A percentile compares a stretch with the other conserved stretches of the same genome.
Conservation (phyloP, 768 basidiomycete species). For the Cyclocybe cylindracea region DNA sequence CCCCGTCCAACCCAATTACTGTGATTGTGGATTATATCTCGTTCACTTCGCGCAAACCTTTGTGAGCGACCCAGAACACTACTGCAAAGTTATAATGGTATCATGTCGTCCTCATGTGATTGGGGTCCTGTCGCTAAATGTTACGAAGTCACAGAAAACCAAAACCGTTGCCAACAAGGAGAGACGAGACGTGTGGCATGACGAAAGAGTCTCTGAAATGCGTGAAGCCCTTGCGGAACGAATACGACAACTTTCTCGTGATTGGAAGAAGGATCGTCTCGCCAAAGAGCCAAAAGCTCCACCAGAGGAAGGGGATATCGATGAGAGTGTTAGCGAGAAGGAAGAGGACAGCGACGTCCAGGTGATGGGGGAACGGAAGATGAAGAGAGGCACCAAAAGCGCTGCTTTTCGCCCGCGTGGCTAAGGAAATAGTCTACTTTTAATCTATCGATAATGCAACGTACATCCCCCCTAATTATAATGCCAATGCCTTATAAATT, state of each 20-base stretch:
- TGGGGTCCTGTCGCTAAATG: not conserved
- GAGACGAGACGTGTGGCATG: constrained; percentile 54
- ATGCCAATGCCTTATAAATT: no score
- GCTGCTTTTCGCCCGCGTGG: not conserved
- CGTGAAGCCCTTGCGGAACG: constrained; percentile 45
- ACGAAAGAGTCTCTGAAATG: constrained; percentile 41
- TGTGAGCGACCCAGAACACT: constrained; percentile 58
- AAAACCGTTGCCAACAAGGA: constrained; percentile 34
- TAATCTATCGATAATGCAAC: not conserved
- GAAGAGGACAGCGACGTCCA: constrained; percentile 47
- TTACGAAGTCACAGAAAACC: constrained; percentile 21
- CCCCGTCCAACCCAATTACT: constrained; percentile 85
- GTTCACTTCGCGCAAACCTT: constrained; percentile 85
- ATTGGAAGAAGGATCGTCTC: constrained; percentile 51
- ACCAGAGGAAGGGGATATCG: constrained; percentile 30
- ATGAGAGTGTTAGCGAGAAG: constrained; percentile 30
- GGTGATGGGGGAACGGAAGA: constrained; percentile 20
- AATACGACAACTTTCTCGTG: constrained; percentile 49
- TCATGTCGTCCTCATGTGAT: not conserved
- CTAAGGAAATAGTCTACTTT: not conserved
- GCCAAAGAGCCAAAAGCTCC: constrained; percentile 38
- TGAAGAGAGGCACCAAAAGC: constrained; percentile 7
- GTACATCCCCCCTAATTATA: not conserved
- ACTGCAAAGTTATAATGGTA: constrained; percentile 53
- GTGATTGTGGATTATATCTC: constrained; percentile 92